Conservation (phyloP, 116 monocot genomes). For the Thalassia testudinum region DNA sequence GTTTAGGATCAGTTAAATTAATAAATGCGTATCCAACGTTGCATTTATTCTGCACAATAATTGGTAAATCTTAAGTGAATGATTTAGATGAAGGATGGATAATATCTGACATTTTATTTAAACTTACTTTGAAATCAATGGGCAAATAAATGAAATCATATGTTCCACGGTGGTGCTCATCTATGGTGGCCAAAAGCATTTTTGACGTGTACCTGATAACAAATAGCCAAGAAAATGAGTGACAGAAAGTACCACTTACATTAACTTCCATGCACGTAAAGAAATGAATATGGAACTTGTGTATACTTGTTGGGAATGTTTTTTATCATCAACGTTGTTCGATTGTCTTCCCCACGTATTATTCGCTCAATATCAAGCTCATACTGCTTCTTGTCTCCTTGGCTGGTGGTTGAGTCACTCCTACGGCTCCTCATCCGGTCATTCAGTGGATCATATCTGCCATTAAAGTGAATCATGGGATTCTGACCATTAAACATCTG, state of each 20-base stretch:
- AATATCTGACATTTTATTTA: neutral
- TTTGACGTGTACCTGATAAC: slow-evolving; percentile 86
- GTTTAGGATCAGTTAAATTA: slow-evolving; percentile 73
- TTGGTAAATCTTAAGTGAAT: too few relatives aligned
- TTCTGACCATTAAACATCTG: slow-evolving; percentile 38
- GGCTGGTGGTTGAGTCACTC: slow-evolving; percentile 30
- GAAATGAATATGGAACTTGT: too few relatives aligned
- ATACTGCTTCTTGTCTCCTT: slow-evolving; percentile 63
- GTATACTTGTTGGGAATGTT: slow-evolving; percentile 98
- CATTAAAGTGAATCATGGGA: slow-evolving; percentile 18
- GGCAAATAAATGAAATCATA: slow-evolving; percentile 97
- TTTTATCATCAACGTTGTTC: slow-evolving; percentile 96
- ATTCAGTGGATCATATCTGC: slow-evolving; percentile 28
- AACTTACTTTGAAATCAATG: slow-evolving; percentile 89
- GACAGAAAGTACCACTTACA: too few relatives aligned
- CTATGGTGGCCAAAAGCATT: slow-evolving; percentile 95
- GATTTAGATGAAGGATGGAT: too few relatives aligned
- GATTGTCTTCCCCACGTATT: slow-evolving; percentile 59
- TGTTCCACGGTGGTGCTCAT: slow-evolving; percentile 83
- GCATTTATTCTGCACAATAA: slow-evolving; percentile 72
- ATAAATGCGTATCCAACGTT: slow-evolving; percentile 99
- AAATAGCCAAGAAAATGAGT: neutral
- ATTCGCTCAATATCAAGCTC: slow-evolving; percentile 91
- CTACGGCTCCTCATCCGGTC: slow-evolving; percentile 47
- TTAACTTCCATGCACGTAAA: neutral